These are phyloP conservation scores for Sonneratia alba DNA, from an alignment of 345 rosid genomes.

Conservation along the genomic window DNA sequence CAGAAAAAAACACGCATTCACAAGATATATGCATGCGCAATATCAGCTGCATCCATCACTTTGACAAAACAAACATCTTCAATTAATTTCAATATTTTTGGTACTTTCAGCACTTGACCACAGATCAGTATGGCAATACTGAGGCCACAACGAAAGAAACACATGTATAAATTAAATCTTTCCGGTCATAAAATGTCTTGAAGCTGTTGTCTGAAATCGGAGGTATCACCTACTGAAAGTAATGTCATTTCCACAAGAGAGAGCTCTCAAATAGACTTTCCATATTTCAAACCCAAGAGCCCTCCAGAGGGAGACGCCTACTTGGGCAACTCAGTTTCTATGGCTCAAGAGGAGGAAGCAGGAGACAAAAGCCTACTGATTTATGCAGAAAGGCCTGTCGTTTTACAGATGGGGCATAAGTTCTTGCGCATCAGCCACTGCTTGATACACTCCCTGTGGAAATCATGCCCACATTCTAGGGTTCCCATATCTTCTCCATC, in stretches of 20 bases:
- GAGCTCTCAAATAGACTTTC: background rate
- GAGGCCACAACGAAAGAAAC: background rate
- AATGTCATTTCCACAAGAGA: background rate
- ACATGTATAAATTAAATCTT: background rate
- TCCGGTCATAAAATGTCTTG: background rate
- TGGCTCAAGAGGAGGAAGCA: background rate
- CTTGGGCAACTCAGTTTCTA: background rate
- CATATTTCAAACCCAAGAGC: background rate
- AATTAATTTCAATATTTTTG: background rate
- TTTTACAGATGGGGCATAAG: constrained; percentile 83
- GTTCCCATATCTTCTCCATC: constrained; percentile 60
- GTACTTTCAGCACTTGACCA: background rate
- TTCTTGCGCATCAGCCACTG: constrained; percentile 79
- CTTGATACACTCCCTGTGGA: constrained; percentile 59
- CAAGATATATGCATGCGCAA: background rate
- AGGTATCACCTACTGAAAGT: background rate
- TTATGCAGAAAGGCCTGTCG: constrained; percentile 44
- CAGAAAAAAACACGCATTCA: background rate
- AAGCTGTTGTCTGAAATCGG: background rate
- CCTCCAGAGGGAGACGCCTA: background rate
- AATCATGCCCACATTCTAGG: constrained; percentile 72
- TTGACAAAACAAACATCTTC: background rate
- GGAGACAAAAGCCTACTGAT: background rate
- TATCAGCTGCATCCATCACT: background rate
- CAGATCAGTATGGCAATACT: background rate